These are phyloP conservation scores for Ascoidea tarda DNA, from an alignment of 805 yeast species.

Conservation along the genomic window DNA sequence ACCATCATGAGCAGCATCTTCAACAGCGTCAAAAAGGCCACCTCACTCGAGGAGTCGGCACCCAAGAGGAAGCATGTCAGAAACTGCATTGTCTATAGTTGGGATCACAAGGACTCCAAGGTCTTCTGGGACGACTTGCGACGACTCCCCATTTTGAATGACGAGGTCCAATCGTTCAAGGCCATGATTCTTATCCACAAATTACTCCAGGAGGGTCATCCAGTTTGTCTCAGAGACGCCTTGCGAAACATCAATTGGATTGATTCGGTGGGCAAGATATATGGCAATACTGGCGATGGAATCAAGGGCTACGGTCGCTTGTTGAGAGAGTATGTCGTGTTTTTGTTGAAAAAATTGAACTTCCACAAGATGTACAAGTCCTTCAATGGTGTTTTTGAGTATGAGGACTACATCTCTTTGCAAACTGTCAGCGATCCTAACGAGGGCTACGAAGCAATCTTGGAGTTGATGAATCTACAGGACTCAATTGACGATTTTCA, in stretches of 20 bases:
- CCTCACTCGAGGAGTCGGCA: constrained; percentile 73
- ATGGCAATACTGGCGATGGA: constrained; percentile 21
- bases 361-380: constrained; percentile 80
- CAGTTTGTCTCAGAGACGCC: constrained; percentile 67
- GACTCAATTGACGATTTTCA: constrained; percentile 73
- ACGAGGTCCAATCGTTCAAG: constrained; percentile 77
- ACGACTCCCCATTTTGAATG: constrained; percentile 63
- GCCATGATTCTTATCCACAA: constrained; percentile 78
- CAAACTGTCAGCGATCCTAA: constrained; percentile 85
- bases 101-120: constrained; percentile 83
- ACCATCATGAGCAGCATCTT: constrained; percentile 12
- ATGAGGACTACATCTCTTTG: constrained; percentile 85
- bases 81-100: constrained; percentile 87
- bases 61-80: constrained; percentile 95
- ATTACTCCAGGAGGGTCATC: constrained; percentile 97
- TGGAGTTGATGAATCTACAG: constrained; percentile 76
- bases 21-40: constrained; percentile 65
- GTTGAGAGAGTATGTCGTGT: constrained; percentile 63
- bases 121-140: constrained; percentile 80
- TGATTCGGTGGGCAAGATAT: constrained; percentile 49
- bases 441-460: constrained; percentile 83
- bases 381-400: constrained; percentile 91
- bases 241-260: constrained; percentile 69
- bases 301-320: constrained; percentile 48
- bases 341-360: constrained; percentile 55